Evolutionary conservation across 805 yeast genomes (phyloP), one percentile per base, ranked within the genome.

Genomic region (Hanseniaspora pseudoguilliermondii): DNA sequence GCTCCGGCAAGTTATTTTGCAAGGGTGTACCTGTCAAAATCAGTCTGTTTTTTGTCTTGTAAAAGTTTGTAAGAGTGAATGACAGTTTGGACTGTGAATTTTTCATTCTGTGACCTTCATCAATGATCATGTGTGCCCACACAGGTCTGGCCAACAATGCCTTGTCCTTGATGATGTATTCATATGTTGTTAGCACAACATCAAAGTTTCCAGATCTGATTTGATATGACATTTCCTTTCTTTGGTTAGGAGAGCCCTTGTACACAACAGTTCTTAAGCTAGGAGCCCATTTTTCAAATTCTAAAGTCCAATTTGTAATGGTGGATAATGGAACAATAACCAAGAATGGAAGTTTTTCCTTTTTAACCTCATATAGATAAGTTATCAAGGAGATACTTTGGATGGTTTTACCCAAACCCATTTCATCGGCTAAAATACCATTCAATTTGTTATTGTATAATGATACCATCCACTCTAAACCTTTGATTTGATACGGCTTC

Each of bases 391-490:
- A 84, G 57, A 86, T 82, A n/a, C 90, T 80, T 67, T 86, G 95
- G 78, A 64, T 74, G 69, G 99, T 93, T 68, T 93, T 93, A 69
- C 99, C 99, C 59, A 93, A 75, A 60, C 99, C 99, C 99, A 93
- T 93, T 71, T 93, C 99, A 74, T 93, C 99, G 1, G 99, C 99
- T 57, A 93, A 72, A 61, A 93, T 93, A 75, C 99, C 99, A 67
- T 93, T 93, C 64, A 93, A 76, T 68, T 88, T 95, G 70, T 93
- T 93, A 67, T 93, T 93, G 73, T 79, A 93, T 58, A 93, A 72
- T 0, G 98, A 93, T 3, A 93, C 95, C 98, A 93, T 93, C 99
- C 99, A 93, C 67, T 93, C 96, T 57, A 93, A 75, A 66, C 99
- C 99, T 67, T 85, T 85, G 49, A 93, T 36, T 71, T 93, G 95